These are phyloP conservation scores for Cryphonectria parasitica DNA, from an alignment of 2,329 filamentous ascomycete genomes.

Conservation along the genomic window DNA sequence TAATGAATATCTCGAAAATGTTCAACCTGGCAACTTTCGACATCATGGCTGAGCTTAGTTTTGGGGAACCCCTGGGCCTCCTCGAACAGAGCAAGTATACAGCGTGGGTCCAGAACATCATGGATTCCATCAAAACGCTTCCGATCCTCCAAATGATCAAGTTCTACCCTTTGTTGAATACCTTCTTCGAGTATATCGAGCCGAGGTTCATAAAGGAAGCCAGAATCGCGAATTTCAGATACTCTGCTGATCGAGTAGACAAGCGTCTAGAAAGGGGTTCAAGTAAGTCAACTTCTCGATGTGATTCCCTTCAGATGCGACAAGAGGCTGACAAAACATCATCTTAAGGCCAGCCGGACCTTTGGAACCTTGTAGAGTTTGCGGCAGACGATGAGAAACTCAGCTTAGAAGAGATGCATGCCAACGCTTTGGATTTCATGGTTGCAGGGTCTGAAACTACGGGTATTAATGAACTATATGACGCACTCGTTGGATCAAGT, in stretches of 20 bases:
- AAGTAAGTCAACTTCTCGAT: not conserved
- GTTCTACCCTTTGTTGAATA: constrained; percentile 7
- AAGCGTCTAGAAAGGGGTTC: constrained; percentile 10
- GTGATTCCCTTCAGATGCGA: no score
- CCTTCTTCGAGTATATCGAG: constrained; percentile 1
- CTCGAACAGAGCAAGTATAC: constrained; percentile 36
- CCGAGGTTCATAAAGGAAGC: not conserved
- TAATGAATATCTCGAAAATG: constrained; percentile 32
- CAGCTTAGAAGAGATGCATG: constrained; percentile 16
- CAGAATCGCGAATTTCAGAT: constrained; percentile 6
- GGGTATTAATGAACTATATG: not conserved
- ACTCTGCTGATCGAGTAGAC: constrained; percentile 20
- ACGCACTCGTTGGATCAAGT: not conserved
- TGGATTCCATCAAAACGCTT: constrained; percentile 30
- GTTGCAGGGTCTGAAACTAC: constrained; percentile 27
- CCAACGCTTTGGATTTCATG: constrained; percentile 11
- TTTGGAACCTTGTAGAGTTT: constrained; percentile 14
- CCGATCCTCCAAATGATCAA: constrained; percentile 20
- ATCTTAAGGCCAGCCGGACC: constrained; percentile 10
- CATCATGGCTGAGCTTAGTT: constrained; percentile 47
- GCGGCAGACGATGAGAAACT: not conserved
- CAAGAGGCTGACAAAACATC: not conserved
- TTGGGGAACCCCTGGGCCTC: constrained; percentile 46
- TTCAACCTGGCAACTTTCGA: constrained; percentile 41
- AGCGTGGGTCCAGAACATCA: constrained; percentile 37